phyloP scores from a whole-genome alignment of 495 filamentous ascomycete species.

The Penicillium cosmopolitanum region DNA sequence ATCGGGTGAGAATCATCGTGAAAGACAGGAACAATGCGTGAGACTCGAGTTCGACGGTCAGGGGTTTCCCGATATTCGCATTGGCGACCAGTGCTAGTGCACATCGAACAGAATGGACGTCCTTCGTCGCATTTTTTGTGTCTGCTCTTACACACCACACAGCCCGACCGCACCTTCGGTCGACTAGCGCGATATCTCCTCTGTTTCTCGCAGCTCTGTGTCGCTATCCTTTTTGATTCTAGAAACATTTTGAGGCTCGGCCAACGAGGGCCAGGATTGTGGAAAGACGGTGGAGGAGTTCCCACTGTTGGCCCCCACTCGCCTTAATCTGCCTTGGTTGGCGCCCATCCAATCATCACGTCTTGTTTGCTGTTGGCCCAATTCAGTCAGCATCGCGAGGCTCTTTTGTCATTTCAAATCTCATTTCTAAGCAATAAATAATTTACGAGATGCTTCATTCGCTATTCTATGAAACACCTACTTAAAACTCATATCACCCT shows the following conservation, averaged over 20 bases:
- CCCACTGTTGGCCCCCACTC: neutral
- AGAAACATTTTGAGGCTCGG: neutral
- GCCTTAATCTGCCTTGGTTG: neutral
- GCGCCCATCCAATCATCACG: neutral
- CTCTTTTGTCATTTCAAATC: neutral
- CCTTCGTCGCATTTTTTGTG: conserved; percentile 66
- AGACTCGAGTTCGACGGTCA: conserved; percentile 11
- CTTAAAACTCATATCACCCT: too few relatives aligned
- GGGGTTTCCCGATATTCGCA: conserved; percentile 35
- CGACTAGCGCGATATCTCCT: conserved; percentile 7
- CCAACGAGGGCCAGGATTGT: neutral
- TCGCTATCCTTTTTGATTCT: neutral
- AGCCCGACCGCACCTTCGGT: conserved; percentile 19
- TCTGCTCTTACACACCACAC: conserved; percentile 20
- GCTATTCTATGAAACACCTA: neutral
- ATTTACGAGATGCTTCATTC: neutral
- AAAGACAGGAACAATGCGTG: neutral
- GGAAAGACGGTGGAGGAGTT: neutral
- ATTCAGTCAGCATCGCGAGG: neutral
- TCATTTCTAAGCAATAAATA: neutral
- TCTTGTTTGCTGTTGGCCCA: neutral
- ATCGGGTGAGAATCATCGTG: neutral
- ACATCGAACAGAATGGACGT: conserved; percentile 56
- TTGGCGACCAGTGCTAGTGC: conserved; percentile 45
- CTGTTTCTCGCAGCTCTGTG: neutral